Base-by-base conservation (phyloP, 148 eudicot genomes). In the Rhododendron simsii region DNA sequence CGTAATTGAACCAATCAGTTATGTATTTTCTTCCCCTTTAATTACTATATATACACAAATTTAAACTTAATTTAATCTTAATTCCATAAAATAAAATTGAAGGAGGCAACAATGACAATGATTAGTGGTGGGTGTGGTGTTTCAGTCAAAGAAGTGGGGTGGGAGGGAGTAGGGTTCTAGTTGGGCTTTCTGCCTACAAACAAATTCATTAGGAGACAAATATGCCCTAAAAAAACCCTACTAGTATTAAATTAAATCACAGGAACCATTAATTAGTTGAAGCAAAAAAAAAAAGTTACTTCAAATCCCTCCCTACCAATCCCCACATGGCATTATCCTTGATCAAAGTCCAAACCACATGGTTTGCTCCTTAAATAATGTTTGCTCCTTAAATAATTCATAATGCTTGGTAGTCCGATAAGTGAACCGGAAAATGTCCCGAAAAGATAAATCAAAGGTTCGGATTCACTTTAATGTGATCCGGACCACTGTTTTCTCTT, bases 281-380 rank as follows among this genome's bases (percentile, higher is more conserved):
- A 69, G 16, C 63, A 9, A 7, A 83, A 1, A n/a, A 85, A 86
- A 87, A 57, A 35, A 50, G 35, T 16, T 8, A 53, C 39, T 23
- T 74, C 78, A 48, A 82, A 82, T 53, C 48, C 44, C 69, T 55
- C 59, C 10, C 33, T 47, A 71, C n/a, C 73, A 23, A 55, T n/a
- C 28, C 80, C 44, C 61, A 63, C 83, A 78, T 41, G 33, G 30
- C n/a, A 78, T 84, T 86, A 87, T 86, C 69, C 90, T 45, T 81
- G 75, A 88, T 89, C 83, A 28, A 86, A 91, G 89, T 83, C 91
- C 78, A 78, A 78, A 76, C 84, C 95, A 93, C 92, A 91, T 93
- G 92, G 91, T 89, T 82, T 91, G 91, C 87, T 85, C 33, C 63
- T 45, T 45, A 39, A 86, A 73, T 39, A 51, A 2, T 51, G 18